Evolutionary conservation across 2,329 filamentous ascomycete species (phyloP), one percentile per base, ranked within the genome.

Genomic region (Rutstroemia sp.): DNA sequence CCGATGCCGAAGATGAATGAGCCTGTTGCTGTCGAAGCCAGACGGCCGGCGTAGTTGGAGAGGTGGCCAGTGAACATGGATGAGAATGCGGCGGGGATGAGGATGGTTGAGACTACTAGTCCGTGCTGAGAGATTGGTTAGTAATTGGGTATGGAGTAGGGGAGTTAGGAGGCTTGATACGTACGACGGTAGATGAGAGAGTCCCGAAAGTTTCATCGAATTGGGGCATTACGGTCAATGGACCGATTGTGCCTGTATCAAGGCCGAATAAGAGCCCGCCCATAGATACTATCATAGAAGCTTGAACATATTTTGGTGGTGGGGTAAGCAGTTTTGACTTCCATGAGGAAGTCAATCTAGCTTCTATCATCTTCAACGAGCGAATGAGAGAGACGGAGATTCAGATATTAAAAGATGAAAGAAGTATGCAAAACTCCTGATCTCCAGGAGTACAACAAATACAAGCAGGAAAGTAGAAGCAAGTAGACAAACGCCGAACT

Each of bases 41-140:
- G 70, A 10, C 81, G 73, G 0, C 82, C 82, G 5, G 78, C 73
- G 60, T 66, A 71, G 62, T 77, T 78, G 5, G 73, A 77, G 2
- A 84, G 71, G 58, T 78, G 73, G 0, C 83, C 76, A 0, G 79
- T 80, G 56, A 84, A 78, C 38, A 84, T 71, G 0, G 81, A 81
- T 1, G 81, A 78, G 10, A 83, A 64, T 0, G 76, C 76, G 5
- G 79, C 82, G 0, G 81, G 78, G 30, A 86, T 73, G 49, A 85
- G 69, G 54, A 86, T 80, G 2, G 75, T 74, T 0, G 82, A 84
- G 3, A 86, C 80, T 1, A 79, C 76, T 16, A 84, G 71, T 0
- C 82, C 82, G 52, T 79, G 77, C 53, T 55, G 50, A 27, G 0
- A 6, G 19, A 14, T 48, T 30, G 5, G 45, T 48, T 21, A 21